Percentiles rank a stretch among this genome's conserved stretches.
Conservation (phyloP, 495 filamentous ascomycete species). For the Lophiostoma macrostomum region DNA sequence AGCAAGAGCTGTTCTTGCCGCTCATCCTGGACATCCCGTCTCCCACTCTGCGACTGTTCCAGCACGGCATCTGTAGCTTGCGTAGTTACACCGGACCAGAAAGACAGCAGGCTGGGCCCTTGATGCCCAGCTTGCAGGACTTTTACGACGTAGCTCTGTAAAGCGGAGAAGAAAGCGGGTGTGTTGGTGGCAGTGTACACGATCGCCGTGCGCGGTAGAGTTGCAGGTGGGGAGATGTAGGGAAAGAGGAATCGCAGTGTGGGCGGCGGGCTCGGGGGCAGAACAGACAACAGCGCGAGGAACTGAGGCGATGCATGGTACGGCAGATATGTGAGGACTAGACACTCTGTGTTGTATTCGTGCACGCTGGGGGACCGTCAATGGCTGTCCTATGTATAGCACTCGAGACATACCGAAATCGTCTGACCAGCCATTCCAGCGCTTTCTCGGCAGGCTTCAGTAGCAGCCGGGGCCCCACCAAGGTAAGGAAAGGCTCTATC, state of each 20-base stretch:
- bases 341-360: slow-evolving; percentile 75
- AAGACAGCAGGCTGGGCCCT: slow-evolving; percentile 71
- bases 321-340: slow-evolving; percentile 87
- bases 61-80: slow-evolving; percentile 79
- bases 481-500: slow-evolving; percentile 74
- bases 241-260: slow-evolving; percentile 82
- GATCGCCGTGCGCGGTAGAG: slow-evolving; percentile 73
- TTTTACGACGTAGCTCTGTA: slow-evolving; percentile 73
- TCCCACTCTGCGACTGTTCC: slow-evolving; percentile 69
- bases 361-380: slow-evolving; percentile 61
- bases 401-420: slow-evolving; percentile 69
- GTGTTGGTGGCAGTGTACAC: slow-evolving; percentile 76
- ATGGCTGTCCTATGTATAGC: not conserved
- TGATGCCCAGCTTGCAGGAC: slow-evolving; percentile 64
- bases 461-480: slow-evolving; percentile 70
- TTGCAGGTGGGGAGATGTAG: slow-evolving; percentile 69
- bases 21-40: slow-evolving; percentile 52
- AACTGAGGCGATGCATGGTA: slow-evolving; percentile 84
- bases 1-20: slow-evolving; percentile 71
- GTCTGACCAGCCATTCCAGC: slow-evolving; percentile 88
- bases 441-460: slow-evolving; percentile 84
- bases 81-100: slow-evolving; percentile 81
- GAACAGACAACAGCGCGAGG: slow-evolving; percentile 72
- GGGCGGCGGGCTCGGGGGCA: slow-evolving; percentile 67
- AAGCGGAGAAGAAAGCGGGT: slow-evolving; percentile 60